A percentile compares a stretch with the other conserved stretches of the same genome.
These are phyloP conservation scores for Dipodascus geniculatus DNA, from an alignment of 805 yeast genomes.

Conservation along the genomic window DNA sequence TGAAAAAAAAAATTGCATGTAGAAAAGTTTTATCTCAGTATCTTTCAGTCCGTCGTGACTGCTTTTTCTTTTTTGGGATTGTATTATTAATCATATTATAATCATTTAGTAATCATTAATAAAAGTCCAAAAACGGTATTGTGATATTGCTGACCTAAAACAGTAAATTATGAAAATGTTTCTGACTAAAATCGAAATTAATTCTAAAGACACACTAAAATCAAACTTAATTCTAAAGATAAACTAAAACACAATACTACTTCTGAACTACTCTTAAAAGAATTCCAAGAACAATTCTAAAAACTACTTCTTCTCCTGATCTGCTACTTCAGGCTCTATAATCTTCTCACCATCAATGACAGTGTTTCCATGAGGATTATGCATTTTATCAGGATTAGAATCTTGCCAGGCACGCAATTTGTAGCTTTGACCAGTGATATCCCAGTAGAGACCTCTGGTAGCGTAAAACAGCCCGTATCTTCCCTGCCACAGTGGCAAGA, in stretches of 20 bases:
- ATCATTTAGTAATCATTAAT: too few relatives aligned
- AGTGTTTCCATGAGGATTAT: conserved; percentile 19
- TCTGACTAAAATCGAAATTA: too few relatives aligned
- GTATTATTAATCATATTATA: too few relatives aligned
- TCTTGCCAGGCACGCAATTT: conserved; percentile 70
- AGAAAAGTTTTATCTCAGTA: not conserved
- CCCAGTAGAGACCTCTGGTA: conserved; percentile 77
- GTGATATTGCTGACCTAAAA: too few relatives aligned
- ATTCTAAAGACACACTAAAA: too few relatives aligned
- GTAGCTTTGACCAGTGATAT: conserved; percentile 58
- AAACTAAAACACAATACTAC: too few relatives aligned
- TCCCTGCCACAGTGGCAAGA: conserved; percentile 69
- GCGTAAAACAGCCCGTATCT: conserved; percentile 53
- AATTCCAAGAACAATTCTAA: too few relatives aligned
- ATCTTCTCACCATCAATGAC: not conserved
- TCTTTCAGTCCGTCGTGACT: not conserved
- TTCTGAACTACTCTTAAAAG: too few relatives aligned
- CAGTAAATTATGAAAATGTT: too few relatives aligned
- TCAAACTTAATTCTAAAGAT: too few relatives aligned
- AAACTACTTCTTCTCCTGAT: not conserved
- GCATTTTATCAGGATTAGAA: conserved; percentile 60
- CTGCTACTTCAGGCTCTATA: not conserved
- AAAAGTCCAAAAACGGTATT: too few relatives aligned
- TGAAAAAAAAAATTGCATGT: not conserved
- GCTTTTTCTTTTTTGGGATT: not conserved